phyloP scores from a whole-genome alignment of 768 basidiomycete genomes.

The Podaxis mareebaensis region DNA sequence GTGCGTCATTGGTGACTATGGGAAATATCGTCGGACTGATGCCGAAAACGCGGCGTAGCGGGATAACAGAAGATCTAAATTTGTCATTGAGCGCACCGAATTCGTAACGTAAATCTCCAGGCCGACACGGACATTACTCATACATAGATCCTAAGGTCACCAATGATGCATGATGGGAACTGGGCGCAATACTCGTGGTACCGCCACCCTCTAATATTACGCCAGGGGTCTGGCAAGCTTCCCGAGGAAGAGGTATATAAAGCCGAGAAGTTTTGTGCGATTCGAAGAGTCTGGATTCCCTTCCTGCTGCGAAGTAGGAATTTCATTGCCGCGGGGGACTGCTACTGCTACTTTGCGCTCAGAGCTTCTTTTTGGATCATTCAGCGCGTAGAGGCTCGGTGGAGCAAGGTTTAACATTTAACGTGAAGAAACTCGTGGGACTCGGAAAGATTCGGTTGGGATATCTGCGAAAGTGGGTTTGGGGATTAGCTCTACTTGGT shows the following conservation, averaged over 20 bases:
- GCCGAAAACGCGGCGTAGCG: background rate
- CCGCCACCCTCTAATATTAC: background rate
- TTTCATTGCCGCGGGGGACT: constrained; percentile 12
- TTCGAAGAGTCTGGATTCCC: background rate
- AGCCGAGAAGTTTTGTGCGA: background rate
- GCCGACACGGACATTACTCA: background rate
- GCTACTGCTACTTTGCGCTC: background rate
- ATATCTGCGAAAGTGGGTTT: background rate
- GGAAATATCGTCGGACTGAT: background rate
- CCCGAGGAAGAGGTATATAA: constrained; percentile 10
- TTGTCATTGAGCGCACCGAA: background rate
- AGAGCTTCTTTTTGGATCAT: background rate
- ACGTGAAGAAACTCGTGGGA: background rate
- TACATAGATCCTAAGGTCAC: background rate
- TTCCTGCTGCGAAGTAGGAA: background rate
- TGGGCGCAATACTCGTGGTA: background rate
- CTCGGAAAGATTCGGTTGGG: background rate
- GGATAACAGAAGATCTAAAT: background rate
- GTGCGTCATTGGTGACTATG: constrained; percentile 9
- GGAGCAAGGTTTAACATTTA: background rate
- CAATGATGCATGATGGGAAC: background rate
- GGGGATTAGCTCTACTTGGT: constrained; percentile 1
- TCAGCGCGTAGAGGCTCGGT: background rate
- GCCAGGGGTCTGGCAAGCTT: background rate
- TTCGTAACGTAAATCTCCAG: background rate